Evolutionary conservation across 1,139 yeast species (phyloP).

Genomic region (Magnusiomyces magnusii): DNA sequence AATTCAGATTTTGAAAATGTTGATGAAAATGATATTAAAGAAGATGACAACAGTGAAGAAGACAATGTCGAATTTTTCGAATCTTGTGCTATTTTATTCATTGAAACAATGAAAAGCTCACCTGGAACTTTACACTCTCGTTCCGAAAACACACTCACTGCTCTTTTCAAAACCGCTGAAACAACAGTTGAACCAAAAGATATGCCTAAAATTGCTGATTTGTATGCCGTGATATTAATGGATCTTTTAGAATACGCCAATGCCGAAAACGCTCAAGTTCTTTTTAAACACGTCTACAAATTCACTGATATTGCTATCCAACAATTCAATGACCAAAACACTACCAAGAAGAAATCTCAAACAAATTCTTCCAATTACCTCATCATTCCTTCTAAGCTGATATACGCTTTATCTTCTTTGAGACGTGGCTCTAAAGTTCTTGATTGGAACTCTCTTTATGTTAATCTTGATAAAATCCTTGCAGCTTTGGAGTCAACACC

Average conservation of each 20-base stretch:
- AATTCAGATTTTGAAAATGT: constrained; percentile 81
- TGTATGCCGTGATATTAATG: constrained; percentile 16
- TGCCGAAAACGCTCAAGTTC: constrained; percentile 26
- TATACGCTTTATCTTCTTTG: constrained; percentile 32
- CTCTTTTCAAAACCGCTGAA: constrained; percentile 19
- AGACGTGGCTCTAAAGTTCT: constrained; percentile 36
- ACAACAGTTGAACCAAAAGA: neutral
- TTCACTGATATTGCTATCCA: constrained; percentile 18
- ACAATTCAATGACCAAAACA: constrained; percentile 4
- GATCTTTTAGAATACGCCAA: constrained; percentile 4
- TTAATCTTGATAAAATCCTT: constrained; percentile 8
- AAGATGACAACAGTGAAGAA: constrained; percentile 28
- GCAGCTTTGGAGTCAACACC: neutral
- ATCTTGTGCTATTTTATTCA: constrained; percentile 53
- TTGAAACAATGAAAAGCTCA: constrained; percentile 72
- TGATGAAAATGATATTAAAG: constrained; percentile 39
- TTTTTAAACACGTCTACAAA: constrained; percentile 29
- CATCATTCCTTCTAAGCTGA: constrained; percentile 17
- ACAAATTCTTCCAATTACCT: constrained; percentile 6
- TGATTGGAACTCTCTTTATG: constrained; percentile 29
- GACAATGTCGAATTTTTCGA: constrained; percentile 39
- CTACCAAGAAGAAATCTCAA: neutral
- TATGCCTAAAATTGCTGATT: constrained; percentile 18
- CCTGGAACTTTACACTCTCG: constrained; percentile 70
- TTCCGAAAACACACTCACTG: constrained; percentile 42